Conservation (phyloP, 331 rosid species). For the Stylosanthes scabra region DNA sequence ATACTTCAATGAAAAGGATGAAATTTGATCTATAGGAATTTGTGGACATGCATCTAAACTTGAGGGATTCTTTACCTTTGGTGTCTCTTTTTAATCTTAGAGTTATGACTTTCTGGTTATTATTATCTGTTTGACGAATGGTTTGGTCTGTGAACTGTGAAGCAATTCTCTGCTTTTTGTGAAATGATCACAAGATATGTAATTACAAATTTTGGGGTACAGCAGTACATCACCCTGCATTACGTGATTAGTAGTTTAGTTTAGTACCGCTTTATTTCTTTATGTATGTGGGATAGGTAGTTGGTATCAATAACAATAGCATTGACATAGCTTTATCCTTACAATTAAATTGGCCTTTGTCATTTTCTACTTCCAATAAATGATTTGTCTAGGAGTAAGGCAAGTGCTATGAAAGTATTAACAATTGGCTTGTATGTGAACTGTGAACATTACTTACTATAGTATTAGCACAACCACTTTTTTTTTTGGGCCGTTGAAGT, state of each 20-base stretch:
- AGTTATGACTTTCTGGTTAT: background rate
- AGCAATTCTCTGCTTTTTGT: conserved; percentile 26
- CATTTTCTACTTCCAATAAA: conserved; percentile 21
- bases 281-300: conserved; percentile 29
- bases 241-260: conserved; percentile 29
- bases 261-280: conserved; percentile 28
- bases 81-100: background rate
- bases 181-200: conserved; percentile 27
- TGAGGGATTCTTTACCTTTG: background rate
- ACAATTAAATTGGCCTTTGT: conserved; percentile 18
- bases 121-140: too few relatives aligned
- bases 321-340: conserved; percentile 14
- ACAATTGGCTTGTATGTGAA: conserved; percentile 32
- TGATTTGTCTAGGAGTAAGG: conserved; percentile 35
- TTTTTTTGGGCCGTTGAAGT: conserved; percentile 10
- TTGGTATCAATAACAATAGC: conserved; percentile 26
- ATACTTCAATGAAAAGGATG: background rate
- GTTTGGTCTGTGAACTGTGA: too few relatives aligned
- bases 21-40: background rate
- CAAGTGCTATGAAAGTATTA: conserved; percentile 7
- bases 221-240: conserved; percentile 35
- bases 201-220: conserved; percentile 38
- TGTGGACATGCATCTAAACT: background rate
- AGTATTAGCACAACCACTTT: background rate
- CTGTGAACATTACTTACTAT: conserved; percentile 11